Percentiles rank a stretch among this genome's conserved stretches.
Conservation (phyloP, 169 alveolate species). For the Cystoisospora suis region DNA sequence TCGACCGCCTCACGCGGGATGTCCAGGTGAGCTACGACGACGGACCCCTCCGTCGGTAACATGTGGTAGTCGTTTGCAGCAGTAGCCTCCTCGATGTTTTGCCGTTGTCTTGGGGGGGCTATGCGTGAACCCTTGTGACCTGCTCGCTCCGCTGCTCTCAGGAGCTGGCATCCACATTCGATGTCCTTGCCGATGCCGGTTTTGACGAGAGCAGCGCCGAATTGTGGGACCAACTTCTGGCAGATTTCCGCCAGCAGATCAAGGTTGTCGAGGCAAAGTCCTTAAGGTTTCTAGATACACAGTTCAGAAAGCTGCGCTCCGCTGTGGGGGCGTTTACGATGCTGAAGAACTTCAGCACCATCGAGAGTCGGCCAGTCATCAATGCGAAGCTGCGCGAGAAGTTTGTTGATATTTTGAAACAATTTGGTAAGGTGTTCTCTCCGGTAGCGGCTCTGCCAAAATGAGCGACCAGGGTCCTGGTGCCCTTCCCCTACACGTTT, state of each 20-base stretch:
- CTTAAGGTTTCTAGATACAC: slow-evolving; percentile 75
- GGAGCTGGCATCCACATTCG: slow-evolving; percentile 74
- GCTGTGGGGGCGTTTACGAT: slow-evolving; percentile 94
- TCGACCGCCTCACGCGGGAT: slow-evolving; percentile 81
- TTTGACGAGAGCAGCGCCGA: slow-evolving; percentile 80
- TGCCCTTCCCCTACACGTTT: too few relatives aligned
- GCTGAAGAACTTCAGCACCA: slow-evolving; percentile 89
- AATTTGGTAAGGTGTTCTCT: slow-evolving; percentile 83
- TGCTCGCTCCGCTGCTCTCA: background rate
- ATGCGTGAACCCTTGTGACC: background rate
- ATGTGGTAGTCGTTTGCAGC: background rate
- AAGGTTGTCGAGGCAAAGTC: slow-evolving; percentile 85
- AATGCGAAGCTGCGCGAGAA: slow-evolving; percentile 88
- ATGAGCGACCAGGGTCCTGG: too few relatives aligned
- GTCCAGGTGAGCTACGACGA: slow-evolving; percentile 71
- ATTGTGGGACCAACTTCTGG: slow-evolving; percentile 77
- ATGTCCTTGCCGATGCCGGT: slow-evolving; percentile 79
- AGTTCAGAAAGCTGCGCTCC: slow-evolving; percentile 82
- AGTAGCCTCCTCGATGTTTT: background rate
- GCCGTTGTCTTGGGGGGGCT: background rate
- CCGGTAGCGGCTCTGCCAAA: too few relatives aligned
- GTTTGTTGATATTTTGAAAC: slow-evolving; percentile 85
- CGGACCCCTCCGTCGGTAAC: background rate
- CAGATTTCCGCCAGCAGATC: slow-evolving; percentile 83
- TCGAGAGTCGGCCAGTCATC: slow-evolving; percentile 86